Conservation (phyloP, 208 protist species). For the Crithidia expoeki region DNA sequence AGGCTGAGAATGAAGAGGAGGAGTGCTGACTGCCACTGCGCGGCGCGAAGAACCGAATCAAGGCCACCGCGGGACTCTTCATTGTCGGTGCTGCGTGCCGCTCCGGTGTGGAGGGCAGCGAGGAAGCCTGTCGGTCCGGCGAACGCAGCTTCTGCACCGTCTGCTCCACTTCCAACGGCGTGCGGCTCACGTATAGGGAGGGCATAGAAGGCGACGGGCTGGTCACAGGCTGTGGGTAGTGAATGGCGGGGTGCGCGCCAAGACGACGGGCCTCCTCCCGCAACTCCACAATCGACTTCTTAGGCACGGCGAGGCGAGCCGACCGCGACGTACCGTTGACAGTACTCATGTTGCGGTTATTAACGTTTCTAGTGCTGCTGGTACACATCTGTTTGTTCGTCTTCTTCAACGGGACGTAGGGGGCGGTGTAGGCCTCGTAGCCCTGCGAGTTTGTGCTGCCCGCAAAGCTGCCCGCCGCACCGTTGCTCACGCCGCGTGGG, state of each 20-base stretch:
- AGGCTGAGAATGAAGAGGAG: not conserved
- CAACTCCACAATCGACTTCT: conserved; percentile 34
- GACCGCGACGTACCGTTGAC: too few relatives aligned
- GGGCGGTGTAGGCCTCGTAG: conserved; percentile 56
- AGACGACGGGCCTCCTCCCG: conserved; percentile 51
- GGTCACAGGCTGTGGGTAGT: conserved; percentile 19
- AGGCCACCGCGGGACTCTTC: not conserved
- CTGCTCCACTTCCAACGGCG: conserved; percentile 1
- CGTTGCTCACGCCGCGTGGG: not conserved
- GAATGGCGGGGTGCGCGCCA: conserved; percentile 43
- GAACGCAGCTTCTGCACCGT: conserved; percentile 4
- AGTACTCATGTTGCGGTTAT: not conserved
- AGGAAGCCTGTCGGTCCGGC: not conserved
- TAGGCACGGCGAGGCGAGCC: not conserved
- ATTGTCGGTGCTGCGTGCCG: not conserved
- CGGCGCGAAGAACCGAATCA: not conserved
- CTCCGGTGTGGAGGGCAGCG: conserved; percentile 1
- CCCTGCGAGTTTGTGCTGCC: conserved; percentile 29
- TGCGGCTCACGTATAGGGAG: conserved; percentile 14
- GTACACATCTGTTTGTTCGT: not conserved
- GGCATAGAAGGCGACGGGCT: conserved; percentile 21
- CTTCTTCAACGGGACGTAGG: conserved; percentile 52
- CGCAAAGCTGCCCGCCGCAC: conserved; percentile 1
- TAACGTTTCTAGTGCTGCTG: not conserved
- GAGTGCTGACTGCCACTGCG: not conserved